Evolutionary conservation across 108 stramenopile genomes (phyloP), one percentile per base, ranked within the genome.

Genomic region (Skeletonema costatum): DNA sequence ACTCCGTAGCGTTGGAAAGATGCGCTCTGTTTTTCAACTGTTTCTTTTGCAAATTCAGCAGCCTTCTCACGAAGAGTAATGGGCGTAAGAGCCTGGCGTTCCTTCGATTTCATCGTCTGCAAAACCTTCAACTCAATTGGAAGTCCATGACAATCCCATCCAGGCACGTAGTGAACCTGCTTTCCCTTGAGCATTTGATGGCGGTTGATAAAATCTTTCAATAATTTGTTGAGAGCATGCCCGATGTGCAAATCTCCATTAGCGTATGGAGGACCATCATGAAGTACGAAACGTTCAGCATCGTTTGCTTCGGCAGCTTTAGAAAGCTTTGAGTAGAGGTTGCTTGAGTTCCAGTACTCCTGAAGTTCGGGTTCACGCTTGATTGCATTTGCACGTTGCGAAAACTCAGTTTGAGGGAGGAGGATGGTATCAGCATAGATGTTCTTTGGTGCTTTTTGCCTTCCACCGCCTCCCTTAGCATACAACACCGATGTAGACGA

Each of bases 111-210:
- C 90, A 98, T 96, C 16, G 61, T 88, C 77, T 99, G 98, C 30
- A 99, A 64, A 16, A 99, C 99, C 81, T 99, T 99, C 71, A 99
- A 86, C 84, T 99, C 99, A 80, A 99, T 99, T 56, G 99, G 99
- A 38, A 99, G 87, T 31, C 99, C 99, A 77, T 99, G 99, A 74
- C 93, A 98, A 90, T 99, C 99, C 99, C 99, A 99, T n/a, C 99
- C 99, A 7, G 99, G 99, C 32, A 99, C 90, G 77, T 97, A 99
- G 70, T 95, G 93, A 4, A 98, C 98, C 74, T 98, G 95, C 53
- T 93, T 93, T 6, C 97, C 98, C 77, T 88, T 89, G 60, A 99
- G 85, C 31, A 97, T 86, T 64, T 97, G 92, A 60, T 96, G 94
- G 8, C 98, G 92, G 68, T 99, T 99, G 86, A 99, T 97, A 78